Base-by-base conservation (phyloP, 192 early-diverging fungal genomes). In the Backusella mclennaniae region DNA sequence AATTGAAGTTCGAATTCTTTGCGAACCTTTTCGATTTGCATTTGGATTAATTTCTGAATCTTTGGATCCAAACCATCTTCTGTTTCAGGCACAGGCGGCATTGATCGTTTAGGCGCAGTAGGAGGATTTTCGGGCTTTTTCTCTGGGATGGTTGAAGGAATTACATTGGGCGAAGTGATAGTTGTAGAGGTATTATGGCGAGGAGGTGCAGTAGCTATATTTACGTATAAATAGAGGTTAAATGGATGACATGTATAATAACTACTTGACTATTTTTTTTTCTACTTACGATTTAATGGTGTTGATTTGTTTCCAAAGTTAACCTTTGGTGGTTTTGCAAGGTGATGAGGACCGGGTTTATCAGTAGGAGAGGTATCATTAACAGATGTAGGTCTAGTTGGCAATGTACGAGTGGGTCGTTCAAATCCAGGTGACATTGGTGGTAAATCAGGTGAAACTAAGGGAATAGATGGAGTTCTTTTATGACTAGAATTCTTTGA, bases 391-490 rank as follows among this genome's bases (percentile, higher is more conserved):
- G 76, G 80, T 26, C 38, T 38, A 26, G 12, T 63, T 23, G 80
- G 76, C 12, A 78, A 52, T 21, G 76, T 73, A 31, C 80, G 73
- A n/a, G 73, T 74, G 11, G 82, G 77, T n/a, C 73, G 56, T 23
- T 42, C 69, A 44, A 75, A 26, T 56, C 66, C 39, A 14, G 76
- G 80, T 19, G 73, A 69, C 31, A 74, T 53, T 21, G 78, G 82
- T 36, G 82, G 82, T 44, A 83, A 76, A 49, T 83, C 82, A 11
- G 82, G 78, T 19, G 82, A 76, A 21, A 70, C 29, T 52, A 83
- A 67, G 1, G 71, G 69, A n/a, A 80, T 39, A 4, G 81, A 79
- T n/a, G 74, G 71, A 8, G 74, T 70, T 33, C 75, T 35, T 42
- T 52, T 73, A 39, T 76, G 70, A 26, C 36, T 33, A 14, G 29